Base-by-base conservation (phyloP, 164 flowering plant species). In the Aristolochia fimbriata region DNA sequence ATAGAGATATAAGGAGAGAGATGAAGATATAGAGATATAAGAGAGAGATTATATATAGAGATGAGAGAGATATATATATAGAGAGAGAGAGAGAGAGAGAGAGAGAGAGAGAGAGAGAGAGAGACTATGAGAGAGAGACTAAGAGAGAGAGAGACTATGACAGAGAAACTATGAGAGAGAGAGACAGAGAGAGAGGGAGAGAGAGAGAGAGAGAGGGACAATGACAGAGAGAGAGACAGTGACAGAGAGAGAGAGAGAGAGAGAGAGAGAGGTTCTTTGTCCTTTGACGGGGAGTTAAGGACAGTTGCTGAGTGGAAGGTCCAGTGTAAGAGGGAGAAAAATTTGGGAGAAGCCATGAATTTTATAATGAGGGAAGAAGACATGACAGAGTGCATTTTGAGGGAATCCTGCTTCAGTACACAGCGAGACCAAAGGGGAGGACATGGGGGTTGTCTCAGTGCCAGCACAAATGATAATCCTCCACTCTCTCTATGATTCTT, bases 281-380 rank as follows among this genome's bases (percentile, higher is more conserved):
- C 33, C 46, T 30, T 49, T 50, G 22, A 49, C 30, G 63, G 24
- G 33, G 43, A 60, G 59, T 30, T 56, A 27, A 56, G 33, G 45
- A 31, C 59, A 17, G 21, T 31, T 56, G 30, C 5, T 5, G 30
- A 27, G 30, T 27, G 30, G 30, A 27, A 27, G 30, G 30, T 27
- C 30, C 30, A 27, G 30, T 27, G 30, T 27, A 27, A 27, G 30
- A 5, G 5, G 30, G 30, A 27, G 30, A 27, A 27, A 27, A 27
- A n/a, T n/a, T 27, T 2, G 5, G 30, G 30, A 27, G 30, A 27
- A 27, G 30, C 30, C 30, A 27, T 31, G 45, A 27, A 12, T 56
- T n/a, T n/a, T 33, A 12, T 37, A 54, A 11, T 54, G 5, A 5
- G 30, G 5, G 57, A 54, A 54, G 57, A 23, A 23, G 31, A 27